These are phyloP conservation scores for Talaromyces thailandensis DNA, from an alignment of 495 filamentous ascomycete genomes.

Conservation along the genomic window DNA sequence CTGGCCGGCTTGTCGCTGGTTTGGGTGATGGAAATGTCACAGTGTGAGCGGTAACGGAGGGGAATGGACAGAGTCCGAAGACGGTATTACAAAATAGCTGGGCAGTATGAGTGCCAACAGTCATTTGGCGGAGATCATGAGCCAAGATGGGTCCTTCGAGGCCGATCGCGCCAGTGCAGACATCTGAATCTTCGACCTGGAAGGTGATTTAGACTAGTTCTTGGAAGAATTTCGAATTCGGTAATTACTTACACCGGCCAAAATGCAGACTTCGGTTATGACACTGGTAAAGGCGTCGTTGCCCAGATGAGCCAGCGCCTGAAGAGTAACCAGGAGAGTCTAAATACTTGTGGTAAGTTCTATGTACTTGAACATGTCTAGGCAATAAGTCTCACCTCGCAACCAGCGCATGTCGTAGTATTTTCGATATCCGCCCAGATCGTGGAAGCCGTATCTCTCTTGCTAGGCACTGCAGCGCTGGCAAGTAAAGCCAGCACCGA, in stretches of 20 bases:
- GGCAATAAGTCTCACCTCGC: slow-evolving; percentile 25
- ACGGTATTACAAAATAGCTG: slow-evolving; percentile 38
- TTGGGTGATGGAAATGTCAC: slow-evolving; percentile 38
- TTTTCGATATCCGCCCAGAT: slow-evolving; percentile 32
- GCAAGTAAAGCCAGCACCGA: neutral
- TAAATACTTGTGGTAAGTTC: slow-evolving; percentile 8
- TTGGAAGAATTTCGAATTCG: slow-evolving; percentile 6
- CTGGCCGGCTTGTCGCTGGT: slow-evolving; percentile 26
- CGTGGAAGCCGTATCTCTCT: slow-evolving; percentile 8
- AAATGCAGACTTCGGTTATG: slow-evolving; percentile 36
- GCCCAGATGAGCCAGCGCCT: slow-evolving; percentile 32
- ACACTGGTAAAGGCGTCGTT: slow-evolving; percentile 30
- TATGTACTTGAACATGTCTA: neutral
- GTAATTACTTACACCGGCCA: slow-evolving; percentile 23
- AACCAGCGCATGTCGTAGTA: slow-evolving; percentile 34
- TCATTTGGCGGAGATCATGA: slow-evolving; percentile 33
- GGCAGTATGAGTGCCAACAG: slow-evolving; percentile 36
- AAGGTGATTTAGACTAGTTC: neutral
- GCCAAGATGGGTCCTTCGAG: slow-evolving; percentile 42
- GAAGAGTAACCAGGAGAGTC: slow-evolving; percentile 36
- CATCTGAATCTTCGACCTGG: slow-evolving; percentile 37
- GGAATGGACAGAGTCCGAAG: slow-evolving; percentile 40
- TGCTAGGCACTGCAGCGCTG: neutral
- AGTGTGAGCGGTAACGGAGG: slow-evolving; percentile 28
- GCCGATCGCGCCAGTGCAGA: slow-evolving; percentile 36